Percentiles rank a stretch among this genome's conserved stretches.
Conservation (phyloP, 73 alveolate species). For the Blepharisma stoltei region DNA sequence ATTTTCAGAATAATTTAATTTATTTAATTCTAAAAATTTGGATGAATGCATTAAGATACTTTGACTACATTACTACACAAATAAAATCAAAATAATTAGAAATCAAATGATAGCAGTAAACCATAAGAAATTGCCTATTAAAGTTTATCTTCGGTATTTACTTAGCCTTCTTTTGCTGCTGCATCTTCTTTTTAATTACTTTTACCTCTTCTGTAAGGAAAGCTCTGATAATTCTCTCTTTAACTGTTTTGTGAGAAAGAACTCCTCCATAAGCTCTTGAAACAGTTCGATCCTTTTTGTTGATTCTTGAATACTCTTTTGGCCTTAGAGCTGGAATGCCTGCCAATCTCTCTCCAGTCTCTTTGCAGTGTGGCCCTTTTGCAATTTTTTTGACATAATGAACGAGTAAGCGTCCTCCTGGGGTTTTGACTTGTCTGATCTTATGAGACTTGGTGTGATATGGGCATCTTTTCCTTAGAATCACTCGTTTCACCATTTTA, state of each 20-base stretch:
- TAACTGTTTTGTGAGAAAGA: slow-evolving; percentile 40
- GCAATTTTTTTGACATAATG: slow-evolving; percentile 40
- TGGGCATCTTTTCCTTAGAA: slow-evolving; percentile 45
- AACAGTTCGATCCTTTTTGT: slow-evolving; percentile 57
- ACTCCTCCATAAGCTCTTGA: slow-evolving; percentile 59
- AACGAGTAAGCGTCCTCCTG: slow-evolving; percentile 61
- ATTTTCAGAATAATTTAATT: no score
- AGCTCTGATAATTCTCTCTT: slow-evolving; percentile 59
- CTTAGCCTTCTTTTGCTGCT: not conserved
- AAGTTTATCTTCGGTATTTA: no score
- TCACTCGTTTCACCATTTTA: slow-evolving; percentile 55
- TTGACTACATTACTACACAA: no score
- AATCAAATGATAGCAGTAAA: no score
- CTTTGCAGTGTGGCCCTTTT: slow-evolving; percentile 59
- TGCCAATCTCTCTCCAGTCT: slow-evolving; percentile 41
- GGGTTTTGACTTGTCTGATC: slow-evolving; percentile 52
- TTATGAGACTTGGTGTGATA: slow-evolving; percentile 48
- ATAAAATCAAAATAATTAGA: no score
- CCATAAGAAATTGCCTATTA: no score
- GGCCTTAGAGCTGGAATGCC: slow-evolving; percentile 52
- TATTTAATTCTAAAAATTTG: no score
- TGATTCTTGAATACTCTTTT: slow-evolving; percentile 39
- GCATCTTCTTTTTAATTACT: slow-evolving; percentile 38
- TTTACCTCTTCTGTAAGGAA: slow-evolving; percentile 57
- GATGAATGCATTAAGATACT: no score